Base-by-base conservation (phyloP, 2,329 filamentous ascomycete genomes). In the Hirsutella thompsonii region DNA sequence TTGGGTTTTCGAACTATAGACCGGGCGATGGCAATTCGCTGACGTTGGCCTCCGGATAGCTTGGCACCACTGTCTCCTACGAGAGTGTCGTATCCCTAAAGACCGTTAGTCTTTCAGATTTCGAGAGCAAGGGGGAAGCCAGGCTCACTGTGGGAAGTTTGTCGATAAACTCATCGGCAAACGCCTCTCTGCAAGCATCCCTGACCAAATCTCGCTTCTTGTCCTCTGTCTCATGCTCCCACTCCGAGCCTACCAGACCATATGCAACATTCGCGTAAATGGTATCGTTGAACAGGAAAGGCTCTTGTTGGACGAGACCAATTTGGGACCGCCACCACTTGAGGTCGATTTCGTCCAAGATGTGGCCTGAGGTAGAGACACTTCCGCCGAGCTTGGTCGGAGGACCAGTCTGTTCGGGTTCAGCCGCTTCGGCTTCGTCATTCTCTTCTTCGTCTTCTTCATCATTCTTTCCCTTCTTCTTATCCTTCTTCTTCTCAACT, bases 41-140 rank as follows among this genome's bases (percentile, higher is more conserved):
- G 86, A n/a, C 84, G 75, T 56, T 94, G 86, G 1, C 87, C 87
- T n/a, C 85, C 83, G 10, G 81, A 87, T 1, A 93, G 64, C 54
- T 84, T 86, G 37, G 82, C 80, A 4, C 86, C 86, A 21, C 74
- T 74, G 53, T 90, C 84, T 1, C 86, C 86, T 1, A 92, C 84
- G 8, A 73, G 60, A 0, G 85, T 87, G 4, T 81, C 70, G 52
- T 89, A 89, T 2, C 77, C 75, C 64, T 83, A 19, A 2, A 21
- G 13, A 13, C n/a, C n/a, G n/a, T n/a, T n/a, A n/a, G n/a, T n/a
- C n/a, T n/a, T n/a, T n/a, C n/a, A n/a, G n/a, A n/a, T n/a, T 5
- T 16, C 9, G 2, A 3, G 9, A 18, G 14, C 16, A 16, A 18
- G n/a, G 44, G 39, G 39, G 11, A 51, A 61, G 47, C 48, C 70